Conservation (phyloP, 805 yeast genomes). For the Myxozyma melibiosi region DNA sequence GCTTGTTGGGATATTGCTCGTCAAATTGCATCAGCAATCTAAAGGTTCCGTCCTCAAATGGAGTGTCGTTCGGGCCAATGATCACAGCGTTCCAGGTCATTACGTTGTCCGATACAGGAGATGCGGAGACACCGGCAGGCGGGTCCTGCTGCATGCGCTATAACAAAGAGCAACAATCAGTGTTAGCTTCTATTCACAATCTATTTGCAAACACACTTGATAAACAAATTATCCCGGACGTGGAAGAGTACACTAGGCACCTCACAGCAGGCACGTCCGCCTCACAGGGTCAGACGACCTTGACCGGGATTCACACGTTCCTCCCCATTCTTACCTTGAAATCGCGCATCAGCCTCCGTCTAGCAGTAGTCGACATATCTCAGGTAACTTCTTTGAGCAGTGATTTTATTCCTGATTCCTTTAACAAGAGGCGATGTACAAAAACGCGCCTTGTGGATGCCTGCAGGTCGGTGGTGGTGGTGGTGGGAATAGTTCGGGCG, state of each 20-base stretch:
- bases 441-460: too few relatives aligned
- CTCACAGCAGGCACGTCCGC: too few relatives aligned
- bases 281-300: too few relatives aligned
- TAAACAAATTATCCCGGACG: too few relatives aligned
- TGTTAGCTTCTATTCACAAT: not conserved
- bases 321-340: conserved; percentile 85
- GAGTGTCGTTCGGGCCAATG: conserved; percentile 96
- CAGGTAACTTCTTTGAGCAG: too few relatives aligned
- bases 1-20: conserved; percentile 97
- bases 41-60: conserved; percentile 97
- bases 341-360: conserved; percentile 98
- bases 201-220: too few relatives aligned
- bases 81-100: conserved; percentile 98
- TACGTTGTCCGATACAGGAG: conserved; percentile 95
- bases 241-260: not conserved
- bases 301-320: too few relatives aligned
- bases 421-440: too few relatives aligned
- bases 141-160: conserved; percentile 96
- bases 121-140: conserved; percentile 96
- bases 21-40: conserved; percentile 83
- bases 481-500: too few relatives aligned
- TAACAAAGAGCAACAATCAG: too few relatives aligned
- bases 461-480: too few relatives aligned
- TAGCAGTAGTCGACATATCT: conserved; percentile 96
- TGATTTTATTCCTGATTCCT: too few relatives aligned